These are phyloP conservation scores for Lasiosphaeria ovina DNA, from an alignment of 495 filamentous ascomycete genomes.

Conservation along the genomic window DNA sequence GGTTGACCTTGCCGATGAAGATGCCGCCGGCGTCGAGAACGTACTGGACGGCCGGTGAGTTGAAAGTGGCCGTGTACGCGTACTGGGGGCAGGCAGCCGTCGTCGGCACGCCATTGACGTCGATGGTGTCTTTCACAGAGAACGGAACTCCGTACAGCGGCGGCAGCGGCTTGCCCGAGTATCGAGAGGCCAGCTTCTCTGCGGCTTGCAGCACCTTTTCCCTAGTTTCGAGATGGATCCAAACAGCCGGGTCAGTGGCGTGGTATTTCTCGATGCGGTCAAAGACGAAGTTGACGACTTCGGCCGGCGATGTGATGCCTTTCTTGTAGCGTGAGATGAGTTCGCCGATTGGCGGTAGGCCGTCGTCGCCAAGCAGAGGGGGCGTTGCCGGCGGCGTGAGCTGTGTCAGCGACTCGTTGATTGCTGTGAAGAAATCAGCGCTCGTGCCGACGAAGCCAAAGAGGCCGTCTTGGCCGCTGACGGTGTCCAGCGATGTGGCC, in stretches of 20 bases:
- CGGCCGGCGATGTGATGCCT: conserved; percentile 29
- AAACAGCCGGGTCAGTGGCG: conserved; percentile 50
- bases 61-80: conserved; percentile 45
- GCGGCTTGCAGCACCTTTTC: conserved; percentile 44
- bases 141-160: conserved; percentile 65
- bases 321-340: conserved; percentile 36
- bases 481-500: conserved; percentile 36
- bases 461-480: conserved; percentile 37
- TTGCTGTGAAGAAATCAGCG: conserved; percentile 34
- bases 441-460: conserved; percentile 49
- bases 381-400: conserved; percentile 35
- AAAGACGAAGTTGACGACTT: conserved; percentile 39
- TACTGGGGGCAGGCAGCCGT: conserved; percentile 59
- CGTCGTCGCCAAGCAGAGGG: conserved; percentile 22
- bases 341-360: conserved; percentile 32
- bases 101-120: conserved; percentile 55
- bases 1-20: conserved; percentile 64
- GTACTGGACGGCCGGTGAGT: conserved; percentile 35
- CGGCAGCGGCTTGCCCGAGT: conserved; percentile 48
- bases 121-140: conserved; percentile 63
- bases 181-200: conserved; percentile 41
- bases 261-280: conserved; percentile 47
- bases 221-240: conserved; percentile 48
- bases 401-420: conserved; percentile 25
- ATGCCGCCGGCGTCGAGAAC: conserved; percentile 54